Conservation (phyloP, 2,329 filamentous ascomycete species). For the Botrytis elliptica region DNA sequence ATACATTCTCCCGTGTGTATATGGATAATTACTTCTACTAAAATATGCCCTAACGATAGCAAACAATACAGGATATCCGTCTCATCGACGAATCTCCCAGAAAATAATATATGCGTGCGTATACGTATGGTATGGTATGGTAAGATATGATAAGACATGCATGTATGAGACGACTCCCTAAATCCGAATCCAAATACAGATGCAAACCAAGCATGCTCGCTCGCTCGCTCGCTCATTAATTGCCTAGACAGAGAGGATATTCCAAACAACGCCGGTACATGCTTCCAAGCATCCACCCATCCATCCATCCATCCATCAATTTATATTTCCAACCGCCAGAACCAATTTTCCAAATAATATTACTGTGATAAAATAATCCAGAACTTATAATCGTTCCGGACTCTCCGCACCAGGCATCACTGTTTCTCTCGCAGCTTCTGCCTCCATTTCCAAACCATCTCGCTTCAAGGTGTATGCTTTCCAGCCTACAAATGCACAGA, state of each 20-base stretch:
- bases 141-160: background rate
- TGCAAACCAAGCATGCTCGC: background rate
- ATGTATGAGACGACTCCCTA: background rate
- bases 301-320: background rate
- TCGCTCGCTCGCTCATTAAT: background rate
- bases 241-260: background rate
- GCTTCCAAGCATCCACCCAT: background rate
- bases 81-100: background rate
- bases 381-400: slow-evolving; percentile 29
- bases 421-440: slow-evolving; percentile 43
- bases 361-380: background rate
- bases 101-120: background rate
- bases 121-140: background rate
- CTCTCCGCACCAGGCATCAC: slow-evolving; percentile 36
- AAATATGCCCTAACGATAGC: background rate
- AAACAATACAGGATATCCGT: background rate
- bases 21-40: background rate
- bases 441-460: slow-evolving; percentile 44
- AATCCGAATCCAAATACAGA: background rate
- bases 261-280: background rate
- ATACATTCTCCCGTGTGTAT: background rate
- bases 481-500: slow-evolving; percentile 64
- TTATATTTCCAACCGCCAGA: background rate
- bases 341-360: background rate
- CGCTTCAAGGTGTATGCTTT: slow-evolving; percentile 42